phyloP scores from a whole-genome alignment of 257 asterid genomes.

The Echites panduratus region DNA sequence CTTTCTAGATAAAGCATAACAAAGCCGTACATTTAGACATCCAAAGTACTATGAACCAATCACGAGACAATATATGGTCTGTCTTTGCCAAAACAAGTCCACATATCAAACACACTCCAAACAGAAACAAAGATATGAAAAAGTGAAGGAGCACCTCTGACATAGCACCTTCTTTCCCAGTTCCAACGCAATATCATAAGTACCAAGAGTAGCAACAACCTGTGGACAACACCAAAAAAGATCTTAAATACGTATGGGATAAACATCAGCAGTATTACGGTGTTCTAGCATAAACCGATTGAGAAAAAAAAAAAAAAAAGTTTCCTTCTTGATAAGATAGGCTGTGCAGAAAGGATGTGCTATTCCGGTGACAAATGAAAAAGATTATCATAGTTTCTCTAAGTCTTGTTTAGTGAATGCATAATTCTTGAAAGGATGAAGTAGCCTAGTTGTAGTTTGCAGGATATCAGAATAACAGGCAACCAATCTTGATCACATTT shows the following conservation, averaged over 20 bases:
- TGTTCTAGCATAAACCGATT: not conserved
- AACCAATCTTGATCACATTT: not conserved
- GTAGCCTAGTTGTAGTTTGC: not conserved
- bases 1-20: not conserved
- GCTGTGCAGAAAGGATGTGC: not conserved
- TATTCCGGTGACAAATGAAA: not conserved
- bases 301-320: not conserved
- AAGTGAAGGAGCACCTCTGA: constrained; percentile 48
- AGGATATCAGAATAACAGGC: not conserved
- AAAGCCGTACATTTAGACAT: constrained; percentile 6
- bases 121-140: not conserved
- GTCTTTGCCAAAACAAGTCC: not conserved
- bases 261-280: not conserved
- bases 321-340: not conserved
- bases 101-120: not conserved
- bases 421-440: not conserved
- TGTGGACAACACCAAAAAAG: constrained; percentile 34
- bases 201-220: constrained; percentile 86
- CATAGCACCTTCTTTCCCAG: constrained; percentile 84
- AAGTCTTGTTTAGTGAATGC: not conserved
- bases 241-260: not conserved
- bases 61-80: not conserved
- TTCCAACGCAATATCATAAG: constrained; percentile 80
- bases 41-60: not conserved
- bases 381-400: not conserved